Evolutionary conservation across 2,329 filamentous ascomycete species (phyloP).

Genomic region (Periconia sp.): DNA sequence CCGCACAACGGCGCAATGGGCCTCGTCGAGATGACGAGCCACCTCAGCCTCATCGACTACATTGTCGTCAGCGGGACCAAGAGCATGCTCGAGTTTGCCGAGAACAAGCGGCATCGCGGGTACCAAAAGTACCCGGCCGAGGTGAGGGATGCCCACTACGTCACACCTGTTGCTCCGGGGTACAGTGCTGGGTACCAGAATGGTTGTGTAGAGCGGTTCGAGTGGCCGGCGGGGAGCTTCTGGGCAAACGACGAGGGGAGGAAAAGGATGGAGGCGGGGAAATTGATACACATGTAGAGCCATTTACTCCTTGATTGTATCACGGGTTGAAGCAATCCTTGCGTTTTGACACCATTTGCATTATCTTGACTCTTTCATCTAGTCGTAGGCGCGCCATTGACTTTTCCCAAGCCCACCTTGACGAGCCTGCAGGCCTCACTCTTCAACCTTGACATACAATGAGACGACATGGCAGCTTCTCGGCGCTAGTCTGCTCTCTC

Average conservation of each 20-base stretch:
- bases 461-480: neutral
- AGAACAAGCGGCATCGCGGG: conserved; percentile 75
- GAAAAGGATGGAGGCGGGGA: too few relatives aligned
- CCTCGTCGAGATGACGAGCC: conserved; percentile 86
- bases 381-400: too few relatives aligned
- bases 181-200: conserved; percentile 73
- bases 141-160: conserved; percentile 82
- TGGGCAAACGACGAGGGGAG: conserved; percentile 4
- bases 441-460: too few relatives aligned
- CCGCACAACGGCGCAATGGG: conserved; percentile 86
- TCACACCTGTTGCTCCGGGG: conserved; percentile 76
- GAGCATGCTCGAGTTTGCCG: conserved; percentile 83
- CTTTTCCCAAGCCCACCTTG: too few relatives aligned
- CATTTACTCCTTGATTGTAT: too few relatives aligned
- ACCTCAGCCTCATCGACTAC: conserved; percentile 89
- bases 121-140: conserved; percentile 81
- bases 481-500: too few relatives aligned
- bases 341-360: too few relatives aligned
- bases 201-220: neutral
- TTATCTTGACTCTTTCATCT: too few relatives aligned
- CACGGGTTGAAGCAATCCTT: too few relatives aligned
- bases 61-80: conserved; percentile 79
- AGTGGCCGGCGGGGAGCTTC: neutral
- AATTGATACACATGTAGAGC: too few relatives aligned
- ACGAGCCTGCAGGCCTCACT: too few relatives aligned